A percentile compares a stretch with the other conserved stretches of the same genome.
phyloP scores from a whole-genome alignment of 73 alveolate genomes.

The Stentor roeselii region DNA sequence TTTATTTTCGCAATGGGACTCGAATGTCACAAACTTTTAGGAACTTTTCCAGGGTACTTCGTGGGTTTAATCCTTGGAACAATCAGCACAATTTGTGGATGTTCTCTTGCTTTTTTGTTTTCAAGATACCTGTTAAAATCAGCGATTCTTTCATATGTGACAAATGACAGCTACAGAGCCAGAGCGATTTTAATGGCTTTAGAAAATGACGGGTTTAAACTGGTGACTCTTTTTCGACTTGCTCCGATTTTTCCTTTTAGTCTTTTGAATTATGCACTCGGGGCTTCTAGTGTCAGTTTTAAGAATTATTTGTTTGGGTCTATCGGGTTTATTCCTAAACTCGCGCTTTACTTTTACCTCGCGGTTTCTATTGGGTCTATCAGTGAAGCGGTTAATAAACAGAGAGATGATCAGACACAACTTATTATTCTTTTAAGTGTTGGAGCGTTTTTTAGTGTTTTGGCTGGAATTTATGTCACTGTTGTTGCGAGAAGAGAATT shows the following conservation, averaged over 20 bases:
- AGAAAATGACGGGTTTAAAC: neutral
- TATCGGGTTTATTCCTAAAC: conserved; percentile 11
- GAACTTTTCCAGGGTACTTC: neutral
- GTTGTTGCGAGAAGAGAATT: neutral
- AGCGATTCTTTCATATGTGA: neutral
- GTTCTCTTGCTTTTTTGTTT: neutral
- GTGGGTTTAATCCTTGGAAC: neutral
- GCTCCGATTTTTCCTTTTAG: conserved; percentile 9
- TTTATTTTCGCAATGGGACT: neutral
- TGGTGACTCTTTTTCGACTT: neutral
- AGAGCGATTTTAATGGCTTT: conserved; percentile 15
- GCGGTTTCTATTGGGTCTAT: conserved; percentile 19
- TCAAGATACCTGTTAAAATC: neutral
- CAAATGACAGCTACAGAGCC: neutral
- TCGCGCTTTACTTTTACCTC: conserved; percentile 16
- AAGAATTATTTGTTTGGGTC: neutral
- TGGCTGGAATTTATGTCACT: neutral
- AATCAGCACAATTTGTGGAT: neutral
- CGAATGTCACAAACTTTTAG: neutral
- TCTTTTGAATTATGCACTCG: conserved; percentile 4
- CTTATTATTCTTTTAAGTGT: neutral
- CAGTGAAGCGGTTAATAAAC: neutral
- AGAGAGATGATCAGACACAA: neutral
- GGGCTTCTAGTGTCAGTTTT: conserved; percentile 13
- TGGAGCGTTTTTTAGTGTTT: neutral